Evolutionary conservation across 2,329 filamentous ascomycete species (phyloP), one percentile per base, ranked within the genome.

Genomic region (Chrysoporthe cubensis): DNA sequence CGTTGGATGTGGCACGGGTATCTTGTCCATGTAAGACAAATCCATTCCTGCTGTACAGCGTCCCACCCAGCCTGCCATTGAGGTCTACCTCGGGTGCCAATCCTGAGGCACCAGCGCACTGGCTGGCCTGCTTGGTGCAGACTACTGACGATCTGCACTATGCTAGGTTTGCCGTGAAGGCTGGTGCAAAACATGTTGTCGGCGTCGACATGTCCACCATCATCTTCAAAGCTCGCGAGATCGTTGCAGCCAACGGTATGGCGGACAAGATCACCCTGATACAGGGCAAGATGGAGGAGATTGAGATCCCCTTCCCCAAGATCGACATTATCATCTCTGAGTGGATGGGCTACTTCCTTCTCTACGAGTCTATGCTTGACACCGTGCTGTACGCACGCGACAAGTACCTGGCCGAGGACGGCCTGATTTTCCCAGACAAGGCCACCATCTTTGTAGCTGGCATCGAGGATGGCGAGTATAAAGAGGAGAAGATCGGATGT

Each of bases 401-500:
- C 86, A 91, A 87, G 79, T 99, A 97, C 81, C 89, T 99, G 70
- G 85, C 84, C 71, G 90, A 92, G 78, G 92, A 92, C 73, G 95
- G 95, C 71, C 85, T 97, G 75, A 98, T 99, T 82, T 98, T 98
- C 87, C 96, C 96, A 26, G 96, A 99, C 83, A 98, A 97, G 88
- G 96, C 96, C 64, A 97, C 93, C 75, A 97, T 99, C 79, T 97
- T 94, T 82, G 89, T 97, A 80, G 96, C 94, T 69, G 96, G 92
- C 76, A 99, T 99, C 71, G 96, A 99, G 84, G 96, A 99, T 77
- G 96, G 96, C 72, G 96, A 99, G 71, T 99, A 99, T 88, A 98
- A 98, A 87, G 95, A 98, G 72, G 96, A 99, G 85, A 99, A 99
- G 87, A 99, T 99, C 77, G 95, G 94, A 81, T 99, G 95, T 98